Percentiles rank a stretch among this genome's conserved stretches.
These are phyloP conservation scores for Zasmidium angulare DNA, from an alignment of 2,329 filamentous ascomycete genomes.

Conservation along the genomic window DNA sequence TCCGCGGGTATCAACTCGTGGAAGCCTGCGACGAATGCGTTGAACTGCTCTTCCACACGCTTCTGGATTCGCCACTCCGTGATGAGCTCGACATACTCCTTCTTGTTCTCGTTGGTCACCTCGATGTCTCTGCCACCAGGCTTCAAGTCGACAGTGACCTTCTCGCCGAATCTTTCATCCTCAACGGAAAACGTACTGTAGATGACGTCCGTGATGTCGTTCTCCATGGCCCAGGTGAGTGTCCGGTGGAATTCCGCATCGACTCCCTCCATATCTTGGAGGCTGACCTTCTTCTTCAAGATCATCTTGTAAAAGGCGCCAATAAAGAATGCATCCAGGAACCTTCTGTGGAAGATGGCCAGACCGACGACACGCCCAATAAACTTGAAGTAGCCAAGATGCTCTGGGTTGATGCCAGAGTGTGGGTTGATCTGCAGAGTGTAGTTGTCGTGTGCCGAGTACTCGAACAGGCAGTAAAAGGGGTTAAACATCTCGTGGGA, in stretches of 20 bases:
- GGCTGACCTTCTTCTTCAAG: conserved; percentile 82
- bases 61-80: conserved; percentile 99
- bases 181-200: conserved; percentile 97
- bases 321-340: conserved; percentile 98
- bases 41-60: conserved; percentile 96
- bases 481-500: conserved; percentile 99
- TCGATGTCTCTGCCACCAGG: conserved; percentile 87
- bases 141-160: conserved; percentile 90
- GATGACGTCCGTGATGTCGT: conserved; percentile 91
- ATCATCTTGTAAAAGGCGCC: conserved; percentile 99
- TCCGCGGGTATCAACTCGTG: conserved; percentile 96
- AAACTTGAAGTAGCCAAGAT: conserved; percentile 99
- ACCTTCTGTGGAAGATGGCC: conserved; percentile 96
- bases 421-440: conserved; percentile 99
- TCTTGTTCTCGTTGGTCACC: conserved; percentile 98
- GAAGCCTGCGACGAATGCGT: conserved; percentile 95
- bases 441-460: conserved; percentile 99
- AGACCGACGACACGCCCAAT: conserved; percentile 95
- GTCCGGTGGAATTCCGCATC: conserved; percentile 97
- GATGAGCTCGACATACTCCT: conserved; percentile 97
- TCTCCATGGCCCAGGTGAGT: conserved; percentile 95
- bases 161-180: conserved; percentile 94
- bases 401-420: conserved; percentile 97
- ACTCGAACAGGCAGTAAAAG: conserved; percentile 99
- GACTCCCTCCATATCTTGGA: conserved; percentile 98